Conservation (phyloP, 2,329 filamentous ascomycete genomes). For the Catunica adiposa region DNA sequence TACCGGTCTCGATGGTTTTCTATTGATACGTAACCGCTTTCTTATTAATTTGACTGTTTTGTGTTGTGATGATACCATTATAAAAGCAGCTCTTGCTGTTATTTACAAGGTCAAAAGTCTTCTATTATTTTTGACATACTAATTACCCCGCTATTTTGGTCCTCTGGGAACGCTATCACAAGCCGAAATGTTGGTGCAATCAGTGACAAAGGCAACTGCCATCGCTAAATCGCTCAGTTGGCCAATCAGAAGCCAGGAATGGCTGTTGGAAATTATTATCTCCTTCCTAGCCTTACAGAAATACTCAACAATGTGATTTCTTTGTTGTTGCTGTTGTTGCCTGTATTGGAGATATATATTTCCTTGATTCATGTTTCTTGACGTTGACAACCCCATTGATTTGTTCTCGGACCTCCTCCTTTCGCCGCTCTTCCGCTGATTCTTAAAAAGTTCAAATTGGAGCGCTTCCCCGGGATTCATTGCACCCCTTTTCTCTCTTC, state of each 20-base stretch:
- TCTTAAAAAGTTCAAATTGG: slow-evolving; percentile 2
- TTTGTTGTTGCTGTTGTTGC: background rate
- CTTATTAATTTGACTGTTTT: too few species aligned
- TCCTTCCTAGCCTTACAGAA: background rate
- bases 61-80: too few species aligned
- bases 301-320: background rate
- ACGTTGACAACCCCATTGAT: background rate
- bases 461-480: background rate
- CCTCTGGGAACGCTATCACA: background rate
- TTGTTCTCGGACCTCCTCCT: slow-evolving; percentile 7
- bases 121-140: background rate
- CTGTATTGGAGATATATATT: background rate
- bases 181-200: background rate
- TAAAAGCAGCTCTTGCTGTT: background rate
- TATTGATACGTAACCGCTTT: too few species aligned
- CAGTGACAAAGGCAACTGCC: background rate
- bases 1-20: too few species aligned
- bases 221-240: background rate
- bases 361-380: background rate
- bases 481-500: slow-evolving; percentile 5
- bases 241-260: background rate
- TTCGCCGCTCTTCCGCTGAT: background rate
- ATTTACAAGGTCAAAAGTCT: background rate
- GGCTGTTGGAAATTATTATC: background rate
- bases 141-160: background rate